phyloP scores from a whole-genome alignment of 2,329 filamentous ascomycete species.

The Domatiomyces catenatus region DNA sequence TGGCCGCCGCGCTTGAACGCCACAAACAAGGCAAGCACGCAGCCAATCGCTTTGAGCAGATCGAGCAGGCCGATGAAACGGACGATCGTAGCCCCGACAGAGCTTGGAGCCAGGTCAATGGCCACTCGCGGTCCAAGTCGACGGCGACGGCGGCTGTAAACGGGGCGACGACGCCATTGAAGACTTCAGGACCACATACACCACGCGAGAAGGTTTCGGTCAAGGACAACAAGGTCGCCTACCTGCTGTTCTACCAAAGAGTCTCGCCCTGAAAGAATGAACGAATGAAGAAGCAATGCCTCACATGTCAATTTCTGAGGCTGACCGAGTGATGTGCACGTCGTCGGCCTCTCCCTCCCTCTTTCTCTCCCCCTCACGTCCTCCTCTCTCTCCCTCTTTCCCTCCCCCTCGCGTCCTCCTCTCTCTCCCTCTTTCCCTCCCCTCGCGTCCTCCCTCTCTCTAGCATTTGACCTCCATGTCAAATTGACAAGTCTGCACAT shows the following conservation, averaged over 20 bases:
- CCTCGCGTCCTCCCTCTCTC: background rate
- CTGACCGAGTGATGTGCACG: too few species aligned
- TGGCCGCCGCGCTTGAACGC: constrained; percentile 49
- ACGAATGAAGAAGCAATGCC: too few species aligned
- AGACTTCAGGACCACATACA: constrained; percentile 41
- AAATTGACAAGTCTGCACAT: background rate
- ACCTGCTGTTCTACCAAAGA: constrained; percentile 86
- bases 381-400: too few species aligned
- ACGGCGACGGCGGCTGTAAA: constrained; percentile 41
- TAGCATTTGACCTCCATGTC: background rate
- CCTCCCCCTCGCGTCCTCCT: too few species aligned
- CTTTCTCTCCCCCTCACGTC: too few species aligned
- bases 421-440: background rate
- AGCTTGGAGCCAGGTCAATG: constrained; percentile 75
- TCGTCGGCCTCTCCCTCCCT: too few species aligned
- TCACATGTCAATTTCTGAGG: too few species aligned
- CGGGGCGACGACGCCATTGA: constrained; percentile 41
- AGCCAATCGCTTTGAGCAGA: constrained; percentile 60
- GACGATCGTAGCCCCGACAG: constrained; percentile 44
- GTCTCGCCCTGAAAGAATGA: constrained; percentile 2
- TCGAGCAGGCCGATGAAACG: constrained; percentile 47
- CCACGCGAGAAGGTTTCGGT: constrained; percentile 42
- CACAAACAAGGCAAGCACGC: constrained; percentile 38
- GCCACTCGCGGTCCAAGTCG: constrained; percentile 54
- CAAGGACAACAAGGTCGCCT: constrained; percentile 93